Base-by-base conservation (phyloP, 139 green algal genomes). In the Chlorella vulgaris region DNA sequence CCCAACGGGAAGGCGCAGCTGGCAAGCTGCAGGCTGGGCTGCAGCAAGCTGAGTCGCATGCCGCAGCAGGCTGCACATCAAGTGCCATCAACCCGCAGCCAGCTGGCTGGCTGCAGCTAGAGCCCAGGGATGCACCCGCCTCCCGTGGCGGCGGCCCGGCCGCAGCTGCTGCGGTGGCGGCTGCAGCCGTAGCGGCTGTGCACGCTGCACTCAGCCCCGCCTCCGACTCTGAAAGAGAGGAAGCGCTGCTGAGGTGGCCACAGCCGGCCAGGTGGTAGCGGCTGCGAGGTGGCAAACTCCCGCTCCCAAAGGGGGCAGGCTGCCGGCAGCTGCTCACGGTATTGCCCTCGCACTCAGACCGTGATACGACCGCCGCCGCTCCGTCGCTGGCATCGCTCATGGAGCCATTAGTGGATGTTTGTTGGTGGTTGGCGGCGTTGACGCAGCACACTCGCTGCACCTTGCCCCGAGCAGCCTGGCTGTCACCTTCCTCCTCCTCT, bases 231-330 rank as follows among this genome's bases (percentile, higher is more conserved):
- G 53, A 36, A 1, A 79, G 73, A 10, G 73, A 79, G 8, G 73
- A 79, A 1, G 73, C 67, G 73, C 53, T 69, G 73, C 73, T 67
- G 3, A 79, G 51, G 22, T 53, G 51, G 73, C 73, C 68, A 53
- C 73, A 79, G 73, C 73, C 67, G 36, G 26, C 73, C 4, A 51
- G 6, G 28, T 79, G 73, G 73, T 68, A 79, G 53, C n/a, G n/a
- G n/a, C n/a, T n/a, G n/a, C n/a, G n/a, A n/a, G n/a, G n/a, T n/a
- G n/a, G n/a, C n/a, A n/a, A n/a, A n/a, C n/a, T n/a, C n/a, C n/a
- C n/a, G n/a, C n/a, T n/a, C n/a, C n/a, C n/a, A n/a, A n/a, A 2
- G 58, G 73, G 0, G 73, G 73, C 24, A 79, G 35, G 73, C 73
- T 79, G 36, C 73, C 38, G 22, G 5, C 55, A n/a, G 22, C 55